Evolutionary conservation across 1,139 yeast species (phyloP), one percentile per base, ranked within the genome.

Genomic region (Diutina scorzettiae): DNA sequence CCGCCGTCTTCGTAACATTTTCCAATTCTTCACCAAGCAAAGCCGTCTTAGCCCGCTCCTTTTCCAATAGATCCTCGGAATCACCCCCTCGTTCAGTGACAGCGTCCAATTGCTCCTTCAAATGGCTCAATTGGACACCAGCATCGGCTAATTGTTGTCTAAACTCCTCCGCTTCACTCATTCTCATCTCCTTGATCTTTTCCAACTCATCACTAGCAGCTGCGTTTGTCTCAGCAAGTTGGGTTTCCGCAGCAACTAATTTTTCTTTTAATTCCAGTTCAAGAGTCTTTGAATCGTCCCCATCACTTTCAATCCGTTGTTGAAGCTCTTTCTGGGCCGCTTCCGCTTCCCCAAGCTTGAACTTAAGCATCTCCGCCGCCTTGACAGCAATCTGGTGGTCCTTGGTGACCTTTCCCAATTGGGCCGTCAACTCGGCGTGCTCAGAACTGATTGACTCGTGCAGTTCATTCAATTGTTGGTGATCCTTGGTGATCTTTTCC

Each of bases 401-500:
- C 20, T 33, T 18, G 14, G 25, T 20, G 14, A 14, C 19, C 14
- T 33, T n/a, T 12, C 17, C 23, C 5, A 17, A 24, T 24, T 24
- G 7, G 27, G n/a, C n/a, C n/a, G n/a, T n/a, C n/a, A n/a, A n/a
- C n/a, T n/a, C n/a, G n/a, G n/a, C n/a, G n/a, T n/a, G n/a, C n/a
- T n/a, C n/a, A n/a, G n/a, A n/a, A n/a, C n/a, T n/a, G n/a, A n/a
- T n/a, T n/a, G n/a, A n/a, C n/a, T n/a, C n/a, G n/a, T n/a, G n/a
- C n/a, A n/a, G n/a, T n/a, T n/a, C n/a, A n/a, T n/a, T n/a, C 14
- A 6, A n/a, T 29, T 29, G 16, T 29, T 7, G 7, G 14, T 18
- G 46, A 43, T n/a, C 46, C 46, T 7, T 42, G 32, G 19, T 47
- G 34, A 18, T 47, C 46, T 24, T 37, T 43, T 32, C 41, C 24